Evolutionary conservation across 768 basidiomycete genomes (phyloP).

Genomic region (Cytidiella melzeri): DNA sequence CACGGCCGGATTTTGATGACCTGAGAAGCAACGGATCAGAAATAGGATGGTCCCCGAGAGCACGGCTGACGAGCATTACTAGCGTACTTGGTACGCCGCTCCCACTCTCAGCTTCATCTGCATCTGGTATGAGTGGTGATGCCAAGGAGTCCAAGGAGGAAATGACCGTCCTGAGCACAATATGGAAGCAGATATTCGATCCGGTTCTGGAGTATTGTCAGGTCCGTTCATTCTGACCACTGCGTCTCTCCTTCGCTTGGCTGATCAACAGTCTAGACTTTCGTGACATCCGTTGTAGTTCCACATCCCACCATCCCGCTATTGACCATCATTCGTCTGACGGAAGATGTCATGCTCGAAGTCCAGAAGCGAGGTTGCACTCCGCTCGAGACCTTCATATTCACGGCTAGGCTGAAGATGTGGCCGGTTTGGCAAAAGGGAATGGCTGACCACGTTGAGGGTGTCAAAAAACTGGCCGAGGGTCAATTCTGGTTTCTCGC

Average conservation of each 20-base stretch:
- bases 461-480: constrained; percentile 78
- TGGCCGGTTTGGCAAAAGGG: constrained; percentile 93
- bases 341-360: constrained; percentile 71
- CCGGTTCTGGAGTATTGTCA: constrained; percentile 84
- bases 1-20: constrained; percentile 23
- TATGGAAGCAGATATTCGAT: constrained; percentile 94
- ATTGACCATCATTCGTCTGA: constrained; percentile 86
- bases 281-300: constrained; percentile 62
- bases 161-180: constrained; percentile 47
- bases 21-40: constrained; percentile 41
- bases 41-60: constrained; percentile 24
- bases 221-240: constrained; percentile 30
- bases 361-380: constrained; percentile 73
- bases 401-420: constrained; percentile 74
- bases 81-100: constrained; percentile 12
- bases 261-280: constrained; percentile 40
- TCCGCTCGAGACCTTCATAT: constrained; percentile 78
- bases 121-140: constrained; percentile 10
- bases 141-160: constrained; percentile 41
- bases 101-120: constrained; percentile 14
- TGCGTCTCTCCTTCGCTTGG: neutral
- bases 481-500: constrained; percentile 34
- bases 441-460: constrained; percentile 79
- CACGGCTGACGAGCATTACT: constrained; percentile 18
- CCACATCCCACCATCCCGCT: constrained; percentile 70